Evolutionary conservation across 169 alveolate genomes (phyloP), one percentile per base, ranked within the genome.

Genomic region (Besnoitia besnoiti): DNA sequence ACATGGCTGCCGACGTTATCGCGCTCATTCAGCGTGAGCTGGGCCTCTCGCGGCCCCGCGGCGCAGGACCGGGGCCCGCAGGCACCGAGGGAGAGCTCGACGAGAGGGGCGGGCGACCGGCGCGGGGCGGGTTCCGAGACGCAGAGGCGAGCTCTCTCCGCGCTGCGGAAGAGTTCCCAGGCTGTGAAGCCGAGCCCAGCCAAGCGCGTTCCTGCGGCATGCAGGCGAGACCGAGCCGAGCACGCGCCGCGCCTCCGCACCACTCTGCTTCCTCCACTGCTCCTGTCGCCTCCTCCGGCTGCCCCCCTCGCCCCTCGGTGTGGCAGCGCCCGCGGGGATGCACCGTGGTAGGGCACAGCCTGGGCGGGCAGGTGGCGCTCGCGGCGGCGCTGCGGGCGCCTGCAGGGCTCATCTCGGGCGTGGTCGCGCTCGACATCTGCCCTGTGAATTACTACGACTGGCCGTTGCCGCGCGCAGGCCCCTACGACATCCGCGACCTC

Each of bases 1-100:
- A 67, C 44, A 67, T 67, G 80, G 80, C 80, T n/a, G 80, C 80
- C 80, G 80, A 67, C 44, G 80, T 67, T 16, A 30, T 67, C 80
- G 46, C 44, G 44, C 80, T 67, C 47, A 30, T 67, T 33, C 80
- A 67, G 67, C 67, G 67, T 0, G 67, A 55, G 24, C 12, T 14
- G 24, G 16, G 59, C 7, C 24, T 7, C 7, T 49, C 59, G 59
- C 59, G 59, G 59, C 16, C 59, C 7, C 7, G 59, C 59, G 24
- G 7, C 59, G 24, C 7, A 49, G 24, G 59, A 49, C 24, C 59
- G 16, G 59, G 59, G 59, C 7, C 7, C 59, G 16, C 16, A 49
- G 59, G 16, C 16, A 49, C 59, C 59, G 16, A 49, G 59, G 59
- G 16, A 49, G 59, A 49, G 16, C n/a, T n/a, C n/a, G n/a, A n/a